Evolutionary conservation across 257 asterid genomes (phyloP).

Genomic region (Petrea volubilis): DNA sequence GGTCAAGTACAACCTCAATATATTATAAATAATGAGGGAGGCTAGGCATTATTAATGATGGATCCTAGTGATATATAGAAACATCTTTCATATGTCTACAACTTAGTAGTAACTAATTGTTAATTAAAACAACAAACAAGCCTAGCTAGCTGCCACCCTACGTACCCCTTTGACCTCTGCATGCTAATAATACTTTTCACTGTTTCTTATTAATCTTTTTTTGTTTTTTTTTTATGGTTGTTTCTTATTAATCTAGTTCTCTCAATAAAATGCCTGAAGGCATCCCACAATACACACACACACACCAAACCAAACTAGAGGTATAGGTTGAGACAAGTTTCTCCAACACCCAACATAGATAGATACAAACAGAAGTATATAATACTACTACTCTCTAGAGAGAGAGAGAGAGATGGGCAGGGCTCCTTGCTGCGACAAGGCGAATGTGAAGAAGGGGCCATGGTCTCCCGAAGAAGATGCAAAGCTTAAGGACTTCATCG

Average conservation of each 20-base stretch:
- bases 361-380: conserved; percentile 22
- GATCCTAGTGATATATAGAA: not conserved
- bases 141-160: not conserved
- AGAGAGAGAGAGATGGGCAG: conserved; percentile 63
- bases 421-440: conserved; percentile 94
- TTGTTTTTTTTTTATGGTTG: not conserved
- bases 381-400: conserved; percentile 1
- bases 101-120: not conserved
- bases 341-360: conserved; percentile 28
- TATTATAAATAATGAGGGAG: too few species aligned
- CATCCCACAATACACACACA: not conserved
- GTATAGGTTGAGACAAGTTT: conserved; percentile 28
- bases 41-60: too few species aligned
- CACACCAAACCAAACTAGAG: conserved; percentile 34
- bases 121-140: not conserved
- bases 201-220: too few species aligned
- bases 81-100: not conserved
- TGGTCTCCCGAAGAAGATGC: conserved; percentile 98
- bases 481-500: conserved; percentile 70
- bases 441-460: conserved; percentile 89
- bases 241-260: conserved; percentile 18
- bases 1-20: too few species aligned
- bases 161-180: conserved; percentile 38
- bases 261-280: conserved; percentile 35
- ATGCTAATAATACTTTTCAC: not conserved